Evolutionary conservation across 192 early-diverging fungal genomes (phyloP).

Genomic region (Mortierella antarctica): DNA sequence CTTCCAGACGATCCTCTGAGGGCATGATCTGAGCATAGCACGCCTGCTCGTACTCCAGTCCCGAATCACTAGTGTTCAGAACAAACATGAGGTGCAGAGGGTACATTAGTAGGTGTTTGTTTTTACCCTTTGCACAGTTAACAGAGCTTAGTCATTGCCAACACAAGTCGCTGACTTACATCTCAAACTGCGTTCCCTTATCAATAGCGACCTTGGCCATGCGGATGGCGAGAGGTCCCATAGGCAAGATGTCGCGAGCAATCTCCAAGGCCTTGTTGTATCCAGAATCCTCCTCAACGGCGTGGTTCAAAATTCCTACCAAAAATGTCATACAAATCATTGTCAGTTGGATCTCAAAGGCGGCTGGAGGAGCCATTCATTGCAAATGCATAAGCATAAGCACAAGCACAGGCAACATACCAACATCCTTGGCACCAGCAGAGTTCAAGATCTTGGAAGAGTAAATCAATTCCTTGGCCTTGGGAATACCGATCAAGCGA

Average conservation of each 20-base stretch:
- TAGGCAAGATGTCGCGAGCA: conserved; percentile 79
- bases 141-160: too few relatives aligned
- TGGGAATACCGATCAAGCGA: conserved; percentile 84
- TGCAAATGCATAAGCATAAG: neutral
- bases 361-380: neutral
- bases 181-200: conserved; percentile 81
- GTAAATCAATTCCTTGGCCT: conserved; percentile 95
- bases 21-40: conserved; percentile 97
- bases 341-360: too few relatives aligned
- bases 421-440: conserved; percentile 69
- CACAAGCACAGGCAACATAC: conserved; percentile 39
- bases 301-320: conserved; percentile 84
- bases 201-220: conserved; percentile 95
- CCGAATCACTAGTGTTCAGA: conserved; percentile 67
- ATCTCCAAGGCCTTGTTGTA: conserved; percentile 82
- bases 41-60: conserved; percentile 91
- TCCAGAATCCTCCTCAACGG: conserved; percentile 68
- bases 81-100: neutral
- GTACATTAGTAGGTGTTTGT: neutral
- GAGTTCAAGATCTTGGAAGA: conserved; percentile 79
- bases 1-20: conserved; percentile 94
- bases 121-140: neutral
- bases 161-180: conserved; percentile 56
- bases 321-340: neutral
- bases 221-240: conserved; percentile 86